Evolutionary conservation across 805 yeast species (phyloP), one percentile per base, ranked within the genome.

Genomic region (Hanseniaspora nectarophila): DNA sequence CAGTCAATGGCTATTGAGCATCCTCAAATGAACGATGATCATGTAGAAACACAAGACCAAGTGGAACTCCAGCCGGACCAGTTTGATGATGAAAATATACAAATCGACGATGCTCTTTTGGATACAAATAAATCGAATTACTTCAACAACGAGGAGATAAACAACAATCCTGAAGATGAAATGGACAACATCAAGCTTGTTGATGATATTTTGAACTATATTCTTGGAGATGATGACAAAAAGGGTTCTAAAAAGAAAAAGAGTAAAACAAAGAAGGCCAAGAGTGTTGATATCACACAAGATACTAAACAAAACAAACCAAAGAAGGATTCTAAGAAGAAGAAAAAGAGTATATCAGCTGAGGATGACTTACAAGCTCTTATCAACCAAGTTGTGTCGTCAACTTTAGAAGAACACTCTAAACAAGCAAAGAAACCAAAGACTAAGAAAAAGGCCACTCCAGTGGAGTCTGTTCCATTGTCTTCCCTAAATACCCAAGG

Each of bases 361-460:
- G 55, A 57, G 29, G 60, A 61, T 2, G 58, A 61, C 45, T 18
- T 62, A 34, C 60, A 59, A 8, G 68, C 65, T 48, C 61, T 68
- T 31, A 63, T 62, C 38, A 66, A 67, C 1, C 53, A 64, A 20
- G 67, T 65, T 2, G 67, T 49, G 7, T 49, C 64, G 37, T 67
- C 64, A 4, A 63, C 69, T 1, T 53, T 64, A 21, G 63, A 61
- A 40, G 67, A 67, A 9, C 65, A 65, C 53, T 67, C 65, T 54
- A 61, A 58, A 16, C 63, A 63, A 42, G 54, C 63, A 18, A 18
- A 48, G 5, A 26, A 51, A 12, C 53, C 55, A 20, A 24, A 54
- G 12, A 21, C 51, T 10, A 46, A 37, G 16, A 26, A 21, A 23
- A 23, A 35, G 24, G 18, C 35, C 6, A 13, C 35, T 4, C 4